Conservation (phyloP, 257 asterid genomes). For the Cordia subcordata region DNA sequence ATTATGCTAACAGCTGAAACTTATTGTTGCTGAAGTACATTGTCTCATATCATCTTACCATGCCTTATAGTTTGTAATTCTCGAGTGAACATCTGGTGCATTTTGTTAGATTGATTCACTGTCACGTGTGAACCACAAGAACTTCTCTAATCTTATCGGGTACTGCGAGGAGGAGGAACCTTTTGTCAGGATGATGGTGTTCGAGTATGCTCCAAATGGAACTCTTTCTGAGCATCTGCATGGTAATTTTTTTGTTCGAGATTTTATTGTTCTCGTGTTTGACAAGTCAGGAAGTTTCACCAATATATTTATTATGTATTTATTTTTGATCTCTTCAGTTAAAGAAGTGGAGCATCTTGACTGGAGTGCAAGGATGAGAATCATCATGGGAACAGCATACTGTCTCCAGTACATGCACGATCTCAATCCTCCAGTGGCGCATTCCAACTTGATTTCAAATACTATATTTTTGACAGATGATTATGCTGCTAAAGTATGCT, state of each 20-base stretch:
- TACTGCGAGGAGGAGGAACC: slow-evolving; percentile 88
- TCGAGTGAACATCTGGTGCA: slow-evolving; percentile 1
- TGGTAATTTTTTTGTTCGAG: slow-evolving; percentile 34
- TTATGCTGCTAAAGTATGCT: slow-evolving; percentile 87
- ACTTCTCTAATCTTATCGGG: slow-evolving; percentile 84
- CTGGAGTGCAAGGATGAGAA: slow-evolving; percentile 80
- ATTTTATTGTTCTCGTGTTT: not conserved
- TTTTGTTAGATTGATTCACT: slow-evolving; percentile 58
- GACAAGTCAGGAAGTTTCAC: not conserved
- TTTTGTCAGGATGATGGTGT: slow-evolving; percentile 93
- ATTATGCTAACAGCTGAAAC: not conserved
- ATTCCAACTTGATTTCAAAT: slow-evolving; percentile 49
- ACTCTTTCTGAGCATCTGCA: slow-evolving; percentile 82
- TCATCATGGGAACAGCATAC: slow-evolving; percentile 78
- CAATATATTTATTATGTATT: not conserved
- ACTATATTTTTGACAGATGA: slow-evolving; percentile 76
- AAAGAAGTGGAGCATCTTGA: slow-evolving; percentile 85
- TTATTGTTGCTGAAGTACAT: slow-evolving; percentile 1
- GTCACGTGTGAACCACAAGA: slow-evolving; percentile 93
- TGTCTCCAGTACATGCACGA: slow-evolving; percentile 86
- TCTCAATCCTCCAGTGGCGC: slow-evolving; percentile 66
- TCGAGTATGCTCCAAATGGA: slow-evolving; percentile 98
- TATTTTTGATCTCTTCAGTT: slow-evolving; percentile 31
- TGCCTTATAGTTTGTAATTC: not conserved
- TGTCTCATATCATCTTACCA: not conserved